Evolutionary conservation across 148 eudicot genomes (phyloP), one percentile per base, ranked within the genome.

Genomic region (Rhododendron williamsianum): DNA sequence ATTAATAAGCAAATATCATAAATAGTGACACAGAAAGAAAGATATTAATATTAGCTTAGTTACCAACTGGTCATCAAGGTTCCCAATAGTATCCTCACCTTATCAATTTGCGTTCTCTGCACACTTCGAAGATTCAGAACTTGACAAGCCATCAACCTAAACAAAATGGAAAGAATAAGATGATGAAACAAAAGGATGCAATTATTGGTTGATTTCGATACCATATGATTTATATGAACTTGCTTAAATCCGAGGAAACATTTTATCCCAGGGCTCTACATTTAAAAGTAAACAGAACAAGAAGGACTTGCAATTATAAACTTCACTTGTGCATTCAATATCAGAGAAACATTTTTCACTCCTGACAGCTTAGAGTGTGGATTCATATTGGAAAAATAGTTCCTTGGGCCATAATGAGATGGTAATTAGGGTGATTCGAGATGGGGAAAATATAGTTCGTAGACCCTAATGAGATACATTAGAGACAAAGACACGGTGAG

Each of bases 51-150:
- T 16, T 65, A 82, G 67, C 35, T 10, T 38, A 21, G n/a, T 60
- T 38, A 63, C 56, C 36, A 41, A 78, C 43, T 78, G 46, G 4
- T 43, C n/a, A 16, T 23, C 78, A 35, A 38, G 69, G 49, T 38
- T 10, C 2, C 23, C 18, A 58, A 41, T 76, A 63, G 81, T 81
- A 48, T 19, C 84, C 25, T 87, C 93, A 97, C 99, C 99, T 95
- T 96, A 88, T 97, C 98, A 87, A 91, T 88, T 82, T 89, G 93
- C 52, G 91, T 45, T 38, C 69, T 86, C 80, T 88, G 90, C 86
- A 84, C 73, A 76, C 88, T 85, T 80, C 86, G 88, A 76, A 90
- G 86, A 88, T 90, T 91, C 84, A 88, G 96, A 87, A 89, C 85
- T 84, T 89, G 93, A 86, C 88, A 91, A 84, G 83, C 89, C 89